These are phyloP conservation scores for Umbilicaria muhlenbergii DNA, from an alignment of 495 filamentous ascomycete species.

Conservation along the genomic window DNA sequence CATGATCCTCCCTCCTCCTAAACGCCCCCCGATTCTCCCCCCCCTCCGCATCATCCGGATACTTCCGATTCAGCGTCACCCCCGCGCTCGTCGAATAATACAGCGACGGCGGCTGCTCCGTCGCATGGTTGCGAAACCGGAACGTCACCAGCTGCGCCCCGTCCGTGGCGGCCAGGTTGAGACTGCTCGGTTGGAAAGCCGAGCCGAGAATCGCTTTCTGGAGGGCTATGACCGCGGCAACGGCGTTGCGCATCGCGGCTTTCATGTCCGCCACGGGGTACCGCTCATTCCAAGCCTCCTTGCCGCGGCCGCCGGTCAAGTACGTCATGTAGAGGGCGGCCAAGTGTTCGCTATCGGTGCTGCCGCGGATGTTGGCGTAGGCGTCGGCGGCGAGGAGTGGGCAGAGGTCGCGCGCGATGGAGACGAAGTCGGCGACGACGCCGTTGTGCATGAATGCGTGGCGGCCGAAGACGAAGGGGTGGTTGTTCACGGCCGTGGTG, in stretches of 20 bases:
- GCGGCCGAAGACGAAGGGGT: slow-evolving; percentile 34
- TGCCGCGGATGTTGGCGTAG: slow-evolving; percentile 27
- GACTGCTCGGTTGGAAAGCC: slow-evolving; percentile 21
- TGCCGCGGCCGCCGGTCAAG: slow-evolving; percentile 18
- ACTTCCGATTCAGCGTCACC: slow-evolving; percentile 30
- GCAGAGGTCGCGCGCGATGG: slow-evolving; percentile 24
- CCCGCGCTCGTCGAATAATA: slow-evolving; percentile 33
- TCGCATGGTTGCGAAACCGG: slow-evolving; percentile 30
- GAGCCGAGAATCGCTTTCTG: slow-evolving; percentile 21
- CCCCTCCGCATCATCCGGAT: slow-evolving; percentile 26
- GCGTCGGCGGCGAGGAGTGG: slow-evolving; percentile 23
- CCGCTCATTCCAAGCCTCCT: slow-evolving; percentile 21
- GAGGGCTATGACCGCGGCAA: slow-evolving; percentile 23
- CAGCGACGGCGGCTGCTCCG: slow-evolving; percentile 29
- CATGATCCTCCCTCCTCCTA: slow-evolving; percentile 20
- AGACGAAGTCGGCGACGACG: slow-evolving; percentile 24
- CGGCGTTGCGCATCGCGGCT: slow-evolving; percentile 23
- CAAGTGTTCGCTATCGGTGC: slow-evolving; percentile 32
- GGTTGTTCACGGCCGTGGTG: slow-evolving; percentile 28
- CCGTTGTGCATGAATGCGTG: slow-evolving; percentile 37
- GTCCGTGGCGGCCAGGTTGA: slow-evolving; percentile 28
- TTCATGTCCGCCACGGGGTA: slow-evolving; percentile 23
- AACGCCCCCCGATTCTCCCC: slow-evolving; percentile 15
- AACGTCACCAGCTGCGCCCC: slow-evolving; percentile 24
- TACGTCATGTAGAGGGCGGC: slow-evolving; percentile 35